Base-by-base conservation (phyloP, 2,329 filamentous ascomycete species). In the Talaromyces sp. region DNA sequence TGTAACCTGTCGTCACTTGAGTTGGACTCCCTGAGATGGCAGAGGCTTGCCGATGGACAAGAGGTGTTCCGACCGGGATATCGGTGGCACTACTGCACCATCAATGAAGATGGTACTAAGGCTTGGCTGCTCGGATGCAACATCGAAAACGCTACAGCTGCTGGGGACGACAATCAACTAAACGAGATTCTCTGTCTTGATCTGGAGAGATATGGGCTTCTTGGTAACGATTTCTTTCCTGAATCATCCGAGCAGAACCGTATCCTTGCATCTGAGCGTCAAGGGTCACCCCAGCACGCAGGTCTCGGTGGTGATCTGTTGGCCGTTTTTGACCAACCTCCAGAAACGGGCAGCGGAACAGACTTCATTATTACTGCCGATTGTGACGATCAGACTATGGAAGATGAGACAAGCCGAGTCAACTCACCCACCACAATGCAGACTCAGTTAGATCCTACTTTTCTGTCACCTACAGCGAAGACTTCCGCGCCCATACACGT, bases 21-120 rank as follows among this genome's bases (percentile, higher is more conserved):
- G 66, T 79, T 99, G 10, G 88, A 89, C 59, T 88, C 89, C 0
- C 77, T 97, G 52, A 87, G 92, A 50, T 99, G 94, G 94, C 91
- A 96, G 73, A 95, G 92, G 70, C 80, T 99, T 17, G 94, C 93
- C 1, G 93, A 97, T 67, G 94, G 94, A 3, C 88, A 90, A 52
- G 94, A 99, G 69, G 87, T 99, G 35, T 99, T 97, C 75, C 89
- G 89, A 65, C 80, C 86, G 0, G 90, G 89, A n/a, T 97, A 94
- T 72, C 85, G 93, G 60, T 99, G 94, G 94, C 93, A 97, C 72
- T 99, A 99, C 70, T 97, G 94, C 72, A 96, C 91, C 2, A 89
- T 97, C 75, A 95, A 97, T 69, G 87, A 94, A 61, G 90, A 96
- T 66, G 93, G 93, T 5, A 97, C 94, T 6, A 96, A 96, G 70